Evolutionary conservation across 202 grass and related monocot genomes (phyloP).

Genomic region (Schoenoplectus tabernaemontani): DNA sequence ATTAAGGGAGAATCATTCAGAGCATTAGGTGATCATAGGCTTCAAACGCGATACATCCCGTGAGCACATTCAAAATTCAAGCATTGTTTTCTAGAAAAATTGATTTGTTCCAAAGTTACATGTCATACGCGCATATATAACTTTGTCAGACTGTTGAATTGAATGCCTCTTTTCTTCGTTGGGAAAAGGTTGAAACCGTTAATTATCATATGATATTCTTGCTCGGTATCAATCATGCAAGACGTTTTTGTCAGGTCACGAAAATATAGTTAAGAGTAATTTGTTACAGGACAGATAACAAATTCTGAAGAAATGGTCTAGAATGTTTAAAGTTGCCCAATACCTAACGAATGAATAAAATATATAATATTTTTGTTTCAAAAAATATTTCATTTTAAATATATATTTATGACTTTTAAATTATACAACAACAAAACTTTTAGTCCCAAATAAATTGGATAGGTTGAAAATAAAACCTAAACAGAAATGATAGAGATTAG

Average conservation of each 20-base stretch:
- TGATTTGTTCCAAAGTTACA: neutral
- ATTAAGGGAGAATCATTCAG: slow-evolving; percentile 31
- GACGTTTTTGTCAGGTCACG: neutral
- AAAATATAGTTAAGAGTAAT: slow-evolving; percentile 5
- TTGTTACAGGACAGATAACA: neutral
- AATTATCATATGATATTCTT: slow-evolving; percentile 22
- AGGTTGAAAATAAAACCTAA: too few species aligned
- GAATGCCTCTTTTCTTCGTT: slow-evolving; percentile 15
- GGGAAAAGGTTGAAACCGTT: neutral
- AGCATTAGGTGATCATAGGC: slow-evolving; percentile 10
- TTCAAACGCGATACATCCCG: slow-evolving; percentile 18
- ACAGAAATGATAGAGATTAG: too few species aligned
- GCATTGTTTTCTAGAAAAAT: slow-evolving; percentile 16
- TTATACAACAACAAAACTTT: neutral
- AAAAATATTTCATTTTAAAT: neutral
- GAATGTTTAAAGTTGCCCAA: neutral
- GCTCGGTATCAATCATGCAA: neutral
- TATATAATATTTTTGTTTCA: neutral
- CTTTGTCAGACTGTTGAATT: neutral
- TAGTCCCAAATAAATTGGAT: too few species aligned
- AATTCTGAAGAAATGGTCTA: neutral
- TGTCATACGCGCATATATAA: neutral
- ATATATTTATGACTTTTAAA: neutral
- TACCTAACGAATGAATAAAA: neutral
- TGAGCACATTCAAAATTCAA: slow-evolving; percentile 22